Base-by-base conservation (phyloP, 495 filamentous ascomycete genomes). In the Neurospora hispaniola region DNA sequence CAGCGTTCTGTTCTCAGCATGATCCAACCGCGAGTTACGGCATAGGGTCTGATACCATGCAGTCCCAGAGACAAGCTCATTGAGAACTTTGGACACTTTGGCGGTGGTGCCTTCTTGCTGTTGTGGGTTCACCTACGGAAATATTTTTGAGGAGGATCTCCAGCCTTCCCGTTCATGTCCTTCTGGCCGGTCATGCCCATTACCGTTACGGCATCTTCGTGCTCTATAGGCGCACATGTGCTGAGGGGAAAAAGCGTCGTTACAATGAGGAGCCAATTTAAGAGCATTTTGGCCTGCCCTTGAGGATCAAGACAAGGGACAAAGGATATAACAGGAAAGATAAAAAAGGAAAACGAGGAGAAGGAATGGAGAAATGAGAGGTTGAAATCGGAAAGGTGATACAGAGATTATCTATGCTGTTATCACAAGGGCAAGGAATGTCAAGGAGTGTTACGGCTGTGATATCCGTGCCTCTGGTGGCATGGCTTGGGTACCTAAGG, bases 131-230 rank as follows among this genome's bases (percentile, higher is more conserved):
- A 85, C 88, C 81, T 78, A 90, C 88, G 85, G 77, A 89, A 90
- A 75, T 89, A 89, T 83, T 90, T 89, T n/a, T 76, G 78, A 14
- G 77, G 81, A 7, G 84, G 84, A 77, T 87, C 84, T 5, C 82
- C 81, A 42, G 75, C 78, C 71, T 78, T 81, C 39, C 84, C 85
- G 69, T 84, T 83, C 77, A 85, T 86, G 54, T 86, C 84, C 69
- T 85, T 83, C 46, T 80, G 38, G 12, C 18, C 6, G 23, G 54
- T 66, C 54, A 31, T 66, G 54, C 27, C 54, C 27, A 66, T 4
- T 35, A 35, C 35, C 54, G 14, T 18, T 10, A 31, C 16, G 54
- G 27, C 54, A 66, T 66, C 54, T 66, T 35, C 27, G 54, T 27
- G 27, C 54, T 66, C 27, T 27, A 66, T 35, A 38, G 54, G 54